Conservation (phyloP, 345 rosid species). For the Salix udensis region DNA sequence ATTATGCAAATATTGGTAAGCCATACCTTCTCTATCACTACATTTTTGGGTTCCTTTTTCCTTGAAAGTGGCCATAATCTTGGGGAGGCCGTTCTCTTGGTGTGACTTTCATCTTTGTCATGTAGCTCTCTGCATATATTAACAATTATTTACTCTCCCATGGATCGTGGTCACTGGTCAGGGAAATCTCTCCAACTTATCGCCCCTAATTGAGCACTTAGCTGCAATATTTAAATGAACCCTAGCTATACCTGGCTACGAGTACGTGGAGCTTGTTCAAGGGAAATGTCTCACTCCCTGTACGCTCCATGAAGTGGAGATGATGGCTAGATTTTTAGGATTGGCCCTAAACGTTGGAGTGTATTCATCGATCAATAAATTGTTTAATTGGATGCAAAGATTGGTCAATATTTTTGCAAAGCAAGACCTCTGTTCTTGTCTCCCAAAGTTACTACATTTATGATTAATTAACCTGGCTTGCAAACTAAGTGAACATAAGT, state of each 20-base stretch:
- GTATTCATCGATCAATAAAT: no score
- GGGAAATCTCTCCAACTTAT: neutral
- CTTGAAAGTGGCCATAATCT: conserved; percentile 9
- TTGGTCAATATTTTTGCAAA: no score
- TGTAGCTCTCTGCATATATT: neutral
- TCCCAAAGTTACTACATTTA: no score
- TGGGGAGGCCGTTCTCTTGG: neutral
- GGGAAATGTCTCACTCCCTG: neutral
- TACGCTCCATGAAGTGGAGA: neutral
- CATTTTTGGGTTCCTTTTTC: neutral
- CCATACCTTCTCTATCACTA: neutral
- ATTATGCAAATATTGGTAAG: neutral
- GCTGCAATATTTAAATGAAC: neutral
- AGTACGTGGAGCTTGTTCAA: neutral
- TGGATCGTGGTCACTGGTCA: neutral
- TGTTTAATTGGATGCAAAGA: no score
- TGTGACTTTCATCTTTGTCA: neutral
- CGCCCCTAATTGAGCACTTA: neutral
- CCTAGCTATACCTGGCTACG: neutral
- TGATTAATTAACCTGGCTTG: no score
- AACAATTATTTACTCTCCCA: neutral
- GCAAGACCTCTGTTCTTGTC: no score
- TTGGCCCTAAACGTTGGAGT: neutral
- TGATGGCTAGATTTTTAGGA: neutral
- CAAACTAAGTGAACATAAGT: no score